Conservation (phyloP, 164 flowering plant species). For the Sextonia rubra region DNA sequence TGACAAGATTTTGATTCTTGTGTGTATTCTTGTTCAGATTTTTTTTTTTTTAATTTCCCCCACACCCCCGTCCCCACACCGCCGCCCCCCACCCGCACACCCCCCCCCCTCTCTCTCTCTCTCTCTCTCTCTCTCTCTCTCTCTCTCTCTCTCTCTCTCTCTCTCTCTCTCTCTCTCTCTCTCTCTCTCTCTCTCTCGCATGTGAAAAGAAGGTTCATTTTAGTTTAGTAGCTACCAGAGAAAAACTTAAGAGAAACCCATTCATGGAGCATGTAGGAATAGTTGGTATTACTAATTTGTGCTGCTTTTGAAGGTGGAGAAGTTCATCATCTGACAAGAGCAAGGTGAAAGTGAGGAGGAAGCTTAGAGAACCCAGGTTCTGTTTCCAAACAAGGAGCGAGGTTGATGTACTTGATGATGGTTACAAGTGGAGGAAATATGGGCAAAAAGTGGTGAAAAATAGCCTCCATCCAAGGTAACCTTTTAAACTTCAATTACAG, state of each 20-base stretch:
- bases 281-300: background rate
- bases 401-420: constrained; percentile 84
- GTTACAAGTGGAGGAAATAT: constrained; percentile 90
- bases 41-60: no score
- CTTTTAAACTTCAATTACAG: background rate
- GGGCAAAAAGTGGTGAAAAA: constrained; percentile 91
- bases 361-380: constrained; percentile 85
- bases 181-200: no score
- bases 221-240: background rate
- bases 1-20: no score
- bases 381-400: constrained; percentile 89
- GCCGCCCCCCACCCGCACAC: no score
- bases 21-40: no score
- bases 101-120: no score
- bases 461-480: constrained; percentile 86
- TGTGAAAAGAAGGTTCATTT: background rate
- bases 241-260: no score
- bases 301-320: constrained; percentile 49
- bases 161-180: no score
- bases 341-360: constrained; percentile 76
- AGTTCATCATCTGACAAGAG: constrained; percentile 44
- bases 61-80: no score
- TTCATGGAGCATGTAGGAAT: background rate
- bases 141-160: no score
- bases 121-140: no score